Evolutionary conservation across 257 asterid species (phyloP).

Genomic region (Cruciata laevipes): DNA sequence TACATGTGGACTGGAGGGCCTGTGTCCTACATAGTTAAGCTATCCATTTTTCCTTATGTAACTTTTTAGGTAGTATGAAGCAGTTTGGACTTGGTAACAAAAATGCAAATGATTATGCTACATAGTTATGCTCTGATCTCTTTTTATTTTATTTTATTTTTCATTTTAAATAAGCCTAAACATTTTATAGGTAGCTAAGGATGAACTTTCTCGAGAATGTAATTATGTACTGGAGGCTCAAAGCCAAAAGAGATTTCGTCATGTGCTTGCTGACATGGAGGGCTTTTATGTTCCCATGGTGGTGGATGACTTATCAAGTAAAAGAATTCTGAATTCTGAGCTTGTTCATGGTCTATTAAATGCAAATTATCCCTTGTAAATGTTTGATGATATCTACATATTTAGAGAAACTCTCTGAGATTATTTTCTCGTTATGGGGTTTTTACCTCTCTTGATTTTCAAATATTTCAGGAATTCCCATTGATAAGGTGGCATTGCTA

Average conservation of each 20-base stretch:
- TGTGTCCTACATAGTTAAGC: too few relatives aligned
- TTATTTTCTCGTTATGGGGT: neutral
- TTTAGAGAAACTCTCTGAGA: neutral
- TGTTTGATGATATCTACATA: neutral
- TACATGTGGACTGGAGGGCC: too few relatives aligned
- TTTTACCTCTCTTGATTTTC: neutral
- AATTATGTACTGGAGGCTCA: slow-evolving; percentile 78
- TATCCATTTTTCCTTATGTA: neutral
- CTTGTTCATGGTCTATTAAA: slow-evolving; percentile 69
- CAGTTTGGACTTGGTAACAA: neutral
- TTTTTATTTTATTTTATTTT: too few relatives aligned
- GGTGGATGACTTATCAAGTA: slow-evolving; percentile 68
- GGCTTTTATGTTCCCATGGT: slow-evolving; percentile 86
- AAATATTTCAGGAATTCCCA: slow-evolving; percentile 58
- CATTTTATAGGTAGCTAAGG: slow-evolving; percentile 77
- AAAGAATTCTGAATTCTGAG: slow-evolving; percentile 81
- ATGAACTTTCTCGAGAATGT: slow-evolving; percentile 92
- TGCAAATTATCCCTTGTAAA: slow-evolving; percentile 9
- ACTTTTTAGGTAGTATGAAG: neutral
- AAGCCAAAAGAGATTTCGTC: slow-evolving; percentile 70
- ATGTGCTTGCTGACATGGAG: slow-evolving; percentile 38
- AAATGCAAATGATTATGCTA: neutral
- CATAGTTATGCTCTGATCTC: too few relatives aligned
- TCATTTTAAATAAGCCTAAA: neutral
- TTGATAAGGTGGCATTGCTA: slow-evolving; percentile 75